Percentiles rank a stretch among this genome's conserved stretches.
phyloP scores from a whole-genome alignment of 352 stramenopile species.

The Globisporangium camurandrum region DNA sequence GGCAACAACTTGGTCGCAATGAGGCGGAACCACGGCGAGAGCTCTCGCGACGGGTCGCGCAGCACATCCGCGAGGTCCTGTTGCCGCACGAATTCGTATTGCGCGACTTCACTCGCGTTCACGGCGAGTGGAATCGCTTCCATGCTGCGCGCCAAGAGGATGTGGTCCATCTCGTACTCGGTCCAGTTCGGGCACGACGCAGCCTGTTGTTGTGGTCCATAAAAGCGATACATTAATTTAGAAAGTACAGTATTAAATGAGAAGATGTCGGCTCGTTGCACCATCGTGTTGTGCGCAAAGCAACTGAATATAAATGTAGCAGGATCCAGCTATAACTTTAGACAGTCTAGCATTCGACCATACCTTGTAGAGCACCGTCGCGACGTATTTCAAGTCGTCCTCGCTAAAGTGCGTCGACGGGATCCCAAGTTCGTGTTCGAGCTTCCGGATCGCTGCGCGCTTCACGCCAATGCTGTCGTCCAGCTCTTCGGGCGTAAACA shows the following conservation, averaged over 20 bases:
- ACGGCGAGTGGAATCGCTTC: conserved; percentile 68
- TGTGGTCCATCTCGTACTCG: conserved; percentile 99
- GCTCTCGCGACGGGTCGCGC: conserved; percentile 38
- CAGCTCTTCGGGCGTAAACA: conserved; percentile 89
- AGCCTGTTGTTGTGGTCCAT: too few relatives aligned
- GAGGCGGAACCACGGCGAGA: conserved; percentile 84
- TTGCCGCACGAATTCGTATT: conserved; percentile 84
- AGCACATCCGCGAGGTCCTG: conserved; percentile 49
- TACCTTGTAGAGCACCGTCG: conserved; percentile 97
- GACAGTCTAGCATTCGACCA: conserved; percentile 15
- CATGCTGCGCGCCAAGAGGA: conserved; percentile 85
- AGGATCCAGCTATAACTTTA: too few relatives aligned
- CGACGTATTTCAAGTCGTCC: conserved; percentile 94
- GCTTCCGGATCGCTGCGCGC: conserved; percentile 94
- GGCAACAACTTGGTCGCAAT: conserved; percentile 66
- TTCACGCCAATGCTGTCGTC: conserved; percentile 82
- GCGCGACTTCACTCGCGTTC: conserved; percentile 92
- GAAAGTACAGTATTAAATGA: too few relatives aligned
- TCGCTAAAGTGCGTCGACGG: conserved; percentile 62
- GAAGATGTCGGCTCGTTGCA: too few relatives aligned
- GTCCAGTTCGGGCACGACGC: conserved; percentile 88
- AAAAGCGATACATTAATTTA: too few relatives aligned
- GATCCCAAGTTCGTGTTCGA: conserved; percentile 98
- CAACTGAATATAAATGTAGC: too few relatives aligned
- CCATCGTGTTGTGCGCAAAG: too few relatives aligned